Conservation (phyloP, 192 early-diverging fungal genomes). For the Podila clonocystis region DNA sequence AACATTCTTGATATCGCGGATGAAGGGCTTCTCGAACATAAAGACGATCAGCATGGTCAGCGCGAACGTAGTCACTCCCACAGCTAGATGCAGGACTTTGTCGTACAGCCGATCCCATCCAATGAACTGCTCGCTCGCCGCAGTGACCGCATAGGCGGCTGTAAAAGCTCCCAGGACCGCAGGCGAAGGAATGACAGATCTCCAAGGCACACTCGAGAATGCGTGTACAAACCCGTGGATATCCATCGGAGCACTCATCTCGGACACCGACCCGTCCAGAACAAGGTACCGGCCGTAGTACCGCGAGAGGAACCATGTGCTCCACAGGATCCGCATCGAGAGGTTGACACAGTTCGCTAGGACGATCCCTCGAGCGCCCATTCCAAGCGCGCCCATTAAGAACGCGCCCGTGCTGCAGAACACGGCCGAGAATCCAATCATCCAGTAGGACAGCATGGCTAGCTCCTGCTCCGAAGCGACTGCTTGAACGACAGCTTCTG, state of each 20-base stretch:
- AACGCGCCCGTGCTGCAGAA: constrained; percentile 73
- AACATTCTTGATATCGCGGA: constrained; percentile 28
- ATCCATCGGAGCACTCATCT: neutral
- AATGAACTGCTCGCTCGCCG: constrained; percentile 57
- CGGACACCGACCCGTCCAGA: neutral
- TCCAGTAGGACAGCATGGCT: constrained; percentile 68
- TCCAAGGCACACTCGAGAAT: constrained; percentile 38
- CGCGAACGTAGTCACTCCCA: constrained; percentile 54
- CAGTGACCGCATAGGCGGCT: constrained; percentile 61
- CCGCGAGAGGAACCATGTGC: constrained; percentile 66
- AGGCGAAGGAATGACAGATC: constrained; percentile 54
- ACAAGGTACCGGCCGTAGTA: constrained; percentile 63
- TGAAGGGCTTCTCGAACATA: constrained; percentile 29
- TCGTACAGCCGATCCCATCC: constrained; percentile 63
- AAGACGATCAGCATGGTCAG: constrained; percentile 3
- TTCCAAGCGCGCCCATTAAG: constrained; percentile 63
- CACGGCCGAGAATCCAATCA: constrained; percentile 76
- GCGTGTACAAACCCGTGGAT: neutral
- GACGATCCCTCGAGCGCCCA: constrained; percentile 85
- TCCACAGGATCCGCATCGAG: constrained; percentile 78
- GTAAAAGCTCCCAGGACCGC: constrained; percentile 58
- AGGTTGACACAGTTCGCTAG: constrained; percentile 90
- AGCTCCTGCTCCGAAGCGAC: constrained; percentile 78
- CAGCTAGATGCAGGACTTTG: constrained; percentile 62
- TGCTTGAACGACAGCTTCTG: constrained; percentile 92